Percentiles rank a stretch among this genome's conserved stretches.
Conservation (phyloP, 2,329 filamentous ascomycete genomes). For the Fusarium haematococcum region DNA sequence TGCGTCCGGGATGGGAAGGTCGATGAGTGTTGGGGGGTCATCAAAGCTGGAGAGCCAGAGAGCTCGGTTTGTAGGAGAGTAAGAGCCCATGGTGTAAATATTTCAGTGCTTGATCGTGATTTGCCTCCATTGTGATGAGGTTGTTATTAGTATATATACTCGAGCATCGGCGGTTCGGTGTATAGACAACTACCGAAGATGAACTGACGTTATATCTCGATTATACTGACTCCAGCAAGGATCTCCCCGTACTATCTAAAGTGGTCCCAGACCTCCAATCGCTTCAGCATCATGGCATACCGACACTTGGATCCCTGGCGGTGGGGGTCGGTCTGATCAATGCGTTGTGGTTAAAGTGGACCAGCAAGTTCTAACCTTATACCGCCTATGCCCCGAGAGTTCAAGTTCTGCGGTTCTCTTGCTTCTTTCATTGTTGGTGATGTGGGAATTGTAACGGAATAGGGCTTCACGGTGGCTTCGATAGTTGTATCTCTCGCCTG, state of each 20-base stretch:
- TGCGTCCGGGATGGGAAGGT: conserved; percentile 1
- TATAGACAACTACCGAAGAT: background rate
- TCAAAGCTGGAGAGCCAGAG: conserved; percentile 12
- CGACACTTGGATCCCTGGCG: background rate
- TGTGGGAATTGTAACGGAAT: background rate
- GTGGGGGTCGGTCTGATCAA: background rate
- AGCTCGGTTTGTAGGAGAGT: background rate
- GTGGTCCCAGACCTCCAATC: background rate
- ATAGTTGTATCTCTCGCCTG: background rate
- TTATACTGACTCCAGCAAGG: background rate
- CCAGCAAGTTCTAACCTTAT: background rate
- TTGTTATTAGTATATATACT: background rate
- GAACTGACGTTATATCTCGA: background rate
- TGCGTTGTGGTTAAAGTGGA: background rate
- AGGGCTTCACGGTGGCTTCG: background rate
- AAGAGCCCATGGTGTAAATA: background rate
- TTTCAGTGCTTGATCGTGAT: background rate
- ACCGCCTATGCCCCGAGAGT: background rate
- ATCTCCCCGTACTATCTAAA: background rate
- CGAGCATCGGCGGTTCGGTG: background rate
- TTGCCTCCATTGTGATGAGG: background rate
- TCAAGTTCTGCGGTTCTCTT: background rate
- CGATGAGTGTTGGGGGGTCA: background rate
- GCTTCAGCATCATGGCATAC: background rate
- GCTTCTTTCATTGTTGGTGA: background rate